Evolutionary conservation across 1,284 basidiomycete species (phyloP).

Genomic region (Microstroma glucosiphilum): DNA sequence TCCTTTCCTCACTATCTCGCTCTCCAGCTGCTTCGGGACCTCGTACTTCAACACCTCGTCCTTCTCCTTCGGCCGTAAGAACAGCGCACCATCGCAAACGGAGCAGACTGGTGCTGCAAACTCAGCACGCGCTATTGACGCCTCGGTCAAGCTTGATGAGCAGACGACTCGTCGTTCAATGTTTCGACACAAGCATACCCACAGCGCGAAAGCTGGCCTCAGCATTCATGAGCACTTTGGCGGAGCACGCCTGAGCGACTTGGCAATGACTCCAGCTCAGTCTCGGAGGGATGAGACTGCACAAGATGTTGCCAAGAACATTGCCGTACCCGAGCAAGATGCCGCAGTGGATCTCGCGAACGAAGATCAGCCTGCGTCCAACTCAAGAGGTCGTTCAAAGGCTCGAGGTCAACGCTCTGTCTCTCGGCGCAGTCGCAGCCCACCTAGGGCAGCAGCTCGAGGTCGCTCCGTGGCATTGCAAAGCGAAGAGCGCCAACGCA

Average conservation of each 20-base stretch:
- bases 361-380: background rate
- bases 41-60: background rate
- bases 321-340: background rate
- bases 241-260: background rate
- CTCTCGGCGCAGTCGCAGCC: conserved; percentile 4
- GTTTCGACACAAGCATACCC: background rate
- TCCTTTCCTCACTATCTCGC: no score
- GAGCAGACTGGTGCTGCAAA: background rate
- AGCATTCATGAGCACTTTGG: conserved; percentile 3
- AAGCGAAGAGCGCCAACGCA: background rate
- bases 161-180: background rate
- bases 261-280: background rate
- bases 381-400: background rate
- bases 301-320: background rate
- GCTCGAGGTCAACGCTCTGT: background rate
- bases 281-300: background rate
- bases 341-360: background rate
- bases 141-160: background rate
- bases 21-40: background rate
- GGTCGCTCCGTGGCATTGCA: background rate
- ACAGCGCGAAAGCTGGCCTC: conserved; percentile 5
- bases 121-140: background rate
- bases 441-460: conserved; percentile 1
- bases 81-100: no score
- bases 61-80: background rate